Percentiles rank a stretch among this genome's conserved stretches.
Evolutionary conservation across 2,329 filamentous ascomycete species (phyloP).

Genomic region (Fusarium equiseti): DNA sequence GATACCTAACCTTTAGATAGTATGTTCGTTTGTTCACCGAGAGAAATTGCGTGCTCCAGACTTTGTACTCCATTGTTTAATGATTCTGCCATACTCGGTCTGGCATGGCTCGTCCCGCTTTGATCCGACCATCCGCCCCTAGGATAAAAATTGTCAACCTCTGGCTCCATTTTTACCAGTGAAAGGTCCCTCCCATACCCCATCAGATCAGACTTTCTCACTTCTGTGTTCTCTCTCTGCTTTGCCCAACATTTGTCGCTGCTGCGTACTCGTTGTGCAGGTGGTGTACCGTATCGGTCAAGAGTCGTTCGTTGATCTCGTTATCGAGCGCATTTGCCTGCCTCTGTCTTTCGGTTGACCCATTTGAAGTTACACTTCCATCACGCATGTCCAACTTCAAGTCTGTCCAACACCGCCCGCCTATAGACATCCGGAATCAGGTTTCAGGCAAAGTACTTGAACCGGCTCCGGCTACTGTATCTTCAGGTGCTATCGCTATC

Average conservation of each 20-base stretch:
- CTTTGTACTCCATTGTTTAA: slow-evolving; percentile 15
- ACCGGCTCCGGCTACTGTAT: not conserved
- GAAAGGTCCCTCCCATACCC: slow-evolving; percentile 30
- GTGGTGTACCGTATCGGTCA: slow-evolving; percentile 8
- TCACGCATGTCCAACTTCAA: slow-evolving; percentile 14
- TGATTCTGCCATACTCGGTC: slow-evolving; percentile 26
- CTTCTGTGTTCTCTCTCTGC: slow-evolving; percentile 26
- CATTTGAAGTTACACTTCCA: slow-evolving; percentile 6
- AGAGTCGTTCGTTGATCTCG: slow-evolving; percentile 3
- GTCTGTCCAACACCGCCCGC: slow-evolving; percentile 5
- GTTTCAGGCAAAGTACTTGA: not conserved
- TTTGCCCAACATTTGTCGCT: slow-evolving; percentile 27
- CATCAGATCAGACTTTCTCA: slow-evolving; percentile 37
- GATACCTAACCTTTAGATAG: not conserved
- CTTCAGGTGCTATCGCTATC: not conserved
- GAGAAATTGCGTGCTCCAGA: slow-evolving; percentile 13
- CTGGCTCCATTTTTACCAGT: slow-evolving; percentile 33
- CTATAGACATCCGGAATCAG: not conserved
- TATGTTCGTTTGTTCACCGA: slow-evolving; percentile 9
- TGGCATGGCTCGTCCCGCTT: slow-evolving; percentile 39
- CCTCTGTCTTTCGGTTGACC: slow-evolving; percentile 2
- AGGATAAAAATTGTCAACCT: slow-evolving; percentile 34
- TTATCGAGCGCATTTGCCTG: slow-evolving; percentile 3
- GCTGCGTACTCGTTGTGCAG: slow-evolving; percentile 19
- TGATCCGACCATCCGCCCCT: slow-evolving; percentile 36